phyloP scores from a whole-genome alignment of 257 asterid genomes.

The Forsythia suspensa region DNA sequence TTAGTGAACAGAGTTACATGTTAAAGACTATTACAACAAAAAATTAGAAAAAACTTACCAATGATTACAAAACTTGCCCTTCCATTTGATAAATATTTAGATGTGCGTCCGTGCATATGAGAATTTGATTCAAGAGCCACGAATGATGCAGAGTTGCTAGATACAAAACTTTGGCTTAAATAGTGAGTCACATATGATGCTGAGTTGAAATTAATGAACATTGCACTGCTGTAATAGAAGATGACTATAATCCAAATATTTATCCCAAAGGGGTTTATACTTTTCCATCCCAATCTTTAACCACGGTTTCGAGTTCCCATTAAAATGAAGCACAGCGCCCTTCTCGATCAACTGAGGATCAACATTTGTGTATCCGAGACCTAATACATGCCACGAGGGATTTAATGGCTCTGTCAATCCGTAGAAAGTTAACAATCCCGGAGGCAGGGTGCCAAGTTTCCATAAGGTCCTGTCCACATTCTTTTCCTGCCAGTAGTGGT shows the following conservation, averaged over 20 bases:
- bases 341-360: conserved; percentile 53
- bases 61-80: no score
- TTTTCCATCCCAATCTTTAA: conserved; percentile 69
- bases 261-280: conserved; percentile 65
- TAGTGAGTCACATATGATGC: background rate
- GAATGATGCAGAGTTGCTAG: background rate
- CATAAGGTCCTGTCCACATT: conserved; percentile 57
- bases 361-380: conserved; percentile 60
- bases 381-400: conserved; percentile 67
- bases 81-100: no score
- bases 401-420: conserved; percentile 61
- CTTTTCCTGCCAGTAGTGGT: conserved; percentile 74
- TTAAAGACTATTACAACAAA: no score
- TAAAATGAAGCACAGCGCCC: conserved; percentile 69
- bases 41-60: no score
- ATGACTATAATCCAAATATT: conserved; percentile 55
- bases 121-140: background rate
- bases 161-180: background rate
- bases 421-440: conserved; percentile 59
- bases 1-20: no score
- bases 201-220: conserved; percentile 34
- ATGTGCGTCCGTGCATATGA: background rate
- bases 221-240: conserved; percentile 58
- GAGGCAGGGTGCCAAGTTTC: conserved; percentile 73
- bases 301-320: conserved; percentile 75